Conservation (phyloP, 371 early-diverging fungal species). For the Paramicrosporidium saccamoebae region DNA sequence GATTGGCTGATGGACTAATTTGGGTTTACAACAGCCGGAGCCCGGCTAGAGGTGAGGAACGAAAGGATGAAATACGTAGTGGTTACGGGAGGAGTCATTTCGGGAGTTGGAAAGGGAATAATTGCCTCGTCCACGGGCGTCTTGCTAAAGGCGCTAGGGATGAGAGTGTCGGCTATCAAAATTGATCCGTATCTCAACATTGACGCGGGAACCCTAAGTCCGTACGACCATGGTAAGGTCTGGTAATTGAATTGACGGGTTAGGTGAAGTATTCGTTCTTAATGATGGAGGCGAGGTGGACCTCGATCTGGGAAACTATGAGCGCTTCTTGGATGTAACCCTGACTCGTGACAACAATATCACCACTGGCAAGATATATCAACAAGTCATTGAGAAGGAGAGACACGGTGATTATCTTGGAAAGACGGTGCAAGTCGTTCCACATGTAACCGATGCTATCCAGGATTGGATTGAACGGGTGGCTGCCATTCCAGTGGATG, state of each 20-base stretch:
- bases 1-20: too few relatives aligned
- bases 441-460: conserved; percentile 87
- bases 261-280: conserved; percentile 92
- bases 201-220: conserved; percentile 89
- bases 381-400: conserved; percentile 73
- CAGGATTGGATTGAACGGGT: conserved; percentile 90
- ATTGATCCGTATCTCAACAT: conserved; percentile 98
- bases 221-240: conserved; percentile 72
- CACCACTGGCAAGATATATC: conserved; percentile 93
- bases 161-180: conserved; percentile 90
- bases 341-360: conserved; percentile 88
- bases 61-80: conserved; percentile 79
- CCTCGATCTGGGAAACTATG: conserved; percentile 96
- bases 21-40: too few relatives aligned
- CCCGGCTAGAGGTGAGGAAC: too few relatives aligned
- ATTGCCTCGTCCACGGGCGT: conserved; percentile 90
- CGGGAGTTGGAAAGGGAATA: conserved; percentile 96
- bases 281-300: conserved; percentile 98
- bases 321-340: conserved; percentile 78
- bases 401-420: conserved; percentile 87
- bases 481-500: conserved; percentile 43
- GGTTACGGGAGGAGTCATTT: conserved; percentile 93
- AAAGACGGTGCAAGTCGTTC: conserved; percentile 94
- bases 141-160: conserved; percentile 70
- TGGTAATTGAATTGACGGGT: background rate